phyloP scores from a whole-genome alignment of 352 stramenopile species.

The Globisporangium megalacanthum region DNA sequence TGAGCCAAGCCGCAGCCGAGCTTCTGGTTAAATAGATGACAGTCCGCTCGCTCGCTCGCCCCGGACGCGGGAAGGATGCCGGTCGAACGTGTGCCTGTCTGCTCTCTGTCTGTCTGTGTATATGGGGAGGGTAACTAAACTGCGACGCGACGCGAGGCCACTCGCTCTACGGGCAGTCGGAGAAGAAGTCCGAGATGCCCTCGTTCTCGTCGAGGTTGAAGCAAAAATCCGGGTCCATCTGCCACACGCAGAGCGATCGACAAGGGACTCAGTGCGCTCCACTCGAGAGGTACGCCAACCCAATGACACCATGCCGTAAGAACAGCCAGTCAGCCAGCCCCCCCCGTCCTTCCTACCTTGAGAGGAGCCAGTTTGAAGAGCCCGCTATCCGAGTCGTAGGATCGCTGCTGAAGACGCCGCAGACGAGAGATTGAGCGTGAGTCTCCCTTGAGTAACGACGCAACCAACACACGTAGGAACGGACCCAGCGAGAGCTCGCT shows the following conservation, averaged over 20 bases:
- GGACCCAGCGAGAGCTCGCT: background rate
- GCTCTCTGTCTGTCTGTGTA: background rate
- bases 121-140: constrained; percentile 8
- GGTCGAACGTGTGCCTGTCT: background rate
- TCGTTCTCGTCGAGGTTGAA: constrained; percentile 86
- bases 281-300: too few species aligned
- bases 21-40: constrained; percentile 18
- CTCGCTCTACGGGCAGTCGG: constrained; percentile 52
- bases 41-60: background rate
- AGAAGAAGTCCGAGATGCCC: constrained; percentile 86
- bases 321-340: background rate
- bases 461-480: background rate
- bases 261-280: background rate
- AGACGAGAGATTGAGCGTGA: background rate
- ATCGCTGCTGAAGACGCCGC: constrained; percentile 30
- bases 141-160: background rate
- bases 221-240: constrained; percentile 86
- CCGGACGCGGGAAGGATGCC: background rate
- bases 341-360: constrained; percentile 37
- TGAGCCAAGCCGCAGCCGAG: constrained; percentile 39
- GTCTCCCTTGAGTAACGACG: too few species aligned
- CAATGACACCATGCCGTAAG: too few species aligned
- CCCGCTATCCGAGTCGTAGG: constrained; percentile 75
- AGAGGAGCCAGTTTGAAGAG: constrained; percentile 84
- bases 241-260: background rate